Evolutionary conservation across 208 protist genomes (phyloP), one percentile per base, ranked within the genome.

Genomic region (Trypanosoma platydactyli): DNA sequence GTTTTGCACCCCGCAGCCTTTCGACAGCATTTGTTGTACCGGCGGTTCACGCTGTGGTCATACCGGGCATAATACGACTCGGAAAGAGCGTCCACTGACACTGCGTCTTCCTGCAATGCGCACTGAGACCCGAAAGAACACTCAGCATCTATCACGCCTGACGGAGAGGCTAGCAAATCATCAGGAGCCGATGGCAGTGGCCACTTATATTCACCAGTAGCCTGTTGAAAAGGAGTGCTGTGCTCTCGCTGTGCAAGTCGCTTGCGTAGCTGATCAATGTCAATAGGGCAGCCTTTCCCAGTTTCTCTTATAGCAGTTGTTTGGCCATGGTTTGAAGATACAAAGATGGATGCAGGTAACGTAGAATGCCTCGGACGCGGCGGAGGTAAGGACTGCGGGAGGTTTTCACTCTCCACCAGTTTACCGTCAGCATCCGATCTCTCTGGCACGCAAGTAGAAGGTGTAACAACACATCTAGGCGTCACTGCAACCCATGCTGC

Each of bases 341-440:
- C 35, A 16, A 64, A 3, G 45, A 22, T 41, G 27, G 57, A 42
- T 18, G 41, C 41, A 1, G 9, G 5, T 24, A 38, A 15, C 3
- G 38, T 27, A 7, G 58, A 48, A 11, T 18, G 46, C 18, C 46
- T 54, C 24, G 60, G 48, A 22, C 70, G 70, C 48, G 70, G 61
- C 15, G 63, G 71, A 25, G 63, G 71, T 24, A 64, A 75, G 11
- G 48, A 55, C 20, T 48, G 56, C n/a, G 40, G 55, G 12, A 27
- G 22, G 6, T 20, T 5, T 16, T 5, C 38, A 33, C 24, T 45
- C 12, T 12, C 24, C 20, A 25, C 50, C 1, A 49, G 50, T 9
- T 16, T 24, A 46, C 30, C 49, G 7, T 18, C 33, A 16, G 35
- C 40, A 45, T 27, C 55, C 27, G 4, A 33, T 9, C 40, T 27